Percentiles rank a stretch among this genome's conserved stretches.
phyloP scores from a whole-genome alignment of 768 basidiomycete genomes.

The Chalciporus piperatus region DNA sequence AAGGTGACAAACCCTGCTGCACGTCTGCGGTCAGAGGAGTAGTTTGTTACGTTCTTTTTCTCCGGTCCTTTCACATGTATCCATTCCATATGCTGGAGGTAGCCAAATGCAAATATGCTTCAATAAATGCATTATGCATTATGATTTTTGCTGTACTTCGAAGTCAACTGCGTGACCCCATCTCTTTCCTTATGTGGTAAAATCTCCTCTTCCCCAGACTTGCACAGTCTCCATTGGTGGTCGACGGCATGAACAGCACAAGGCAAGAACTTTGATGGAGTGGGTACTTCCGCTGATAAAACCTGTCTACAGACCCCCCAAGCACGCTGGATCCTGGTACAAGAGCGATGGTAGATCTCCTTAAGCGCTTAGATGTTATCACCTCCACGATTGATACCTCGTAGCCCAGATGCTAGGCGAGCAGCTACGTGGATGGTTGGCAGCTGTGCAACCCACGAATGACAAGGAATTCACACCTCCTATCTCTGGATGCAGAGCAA shows the following conservation, averaged over 20 bases:
- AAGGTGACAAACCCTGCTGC: conserved; percentile 94
- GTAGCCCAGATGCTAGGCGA: conserved; percentile 55
- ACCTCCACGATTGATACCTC: conserved; percentile 11
- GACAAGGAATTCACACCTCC: conserved; percentile 59
- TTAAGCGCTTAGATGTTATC: conserved; percentile 12
- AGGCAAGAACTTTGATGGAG: conserved; percentile 21
- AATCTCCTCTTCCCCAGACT: conserved; percentile 14
- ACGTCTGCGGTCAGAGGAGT: conserved; percentile 94
- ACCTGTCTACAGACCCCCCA: conserved; percentile 47
- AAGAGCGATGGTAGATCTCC: conserved; percentile 53
- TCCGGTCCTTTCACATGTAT: conserved; percentile 40
- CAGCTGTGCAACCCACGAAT: conserved; percentile 47
- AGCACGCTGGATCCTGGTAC: conserved; percentile 94
- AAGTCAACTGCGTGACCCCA: neutral
- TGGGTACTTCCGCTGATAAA: neutral
- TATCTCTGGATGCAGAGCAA: conserved; percentile 70
- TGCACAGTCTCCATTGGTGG: conserved; percentile 8
- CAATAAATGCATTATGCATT: conserved; percentile 23
- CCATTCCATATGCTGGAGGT: conserved; percentile 50
- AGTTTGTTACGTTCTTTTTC: conserved; percentile 41
- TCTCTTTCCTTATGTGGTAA: conserved; percentile 26
- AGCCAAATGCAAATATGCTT: conserved; percentile 48
- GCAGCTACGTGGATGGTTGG: conserved; percentile 66
- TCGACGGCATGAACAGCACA: conserved; percentile 22
- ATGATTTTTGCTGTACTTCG: conserved; percentile 4